Evolutionary conservation across 192 early-diverging fungal genomes (phyloP).

Genomic region (Podila epicladia): DNA sequence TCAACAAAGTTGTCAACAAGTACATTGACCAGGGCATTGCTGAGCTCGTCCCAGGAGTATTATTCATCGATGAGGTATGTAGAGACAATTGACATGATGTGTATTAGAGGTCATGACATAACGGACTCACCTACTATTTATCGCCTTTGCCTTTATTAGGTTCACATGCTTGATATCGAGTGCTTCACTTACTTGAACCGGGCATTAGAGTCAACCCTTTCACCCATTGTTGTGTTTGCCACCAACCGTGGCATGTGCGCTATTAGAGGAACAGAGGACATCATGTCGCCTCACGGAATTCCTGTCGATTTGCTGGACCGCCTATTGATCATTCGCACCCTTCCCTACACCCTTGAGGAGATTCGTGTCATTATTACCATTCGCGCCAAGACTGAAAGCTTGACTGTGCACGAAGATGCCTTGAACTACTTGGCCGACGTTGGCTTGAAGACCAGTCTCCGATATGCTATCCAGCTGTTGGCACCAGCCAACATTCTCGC

Average conservation of each 20-base stretch:
- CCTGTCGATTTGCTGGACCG: slow-evolving; percentile 97
- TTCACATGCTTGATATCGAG: slow-evolving; percentile 99
- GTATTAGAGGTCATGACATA: neutral
- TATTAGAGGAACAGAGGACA: slow-evolving; percentile 81
- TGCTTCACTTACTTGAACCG: slow-evolving; percentile 99
- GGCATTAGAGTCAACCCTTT: slow-evolving; percentile 93
- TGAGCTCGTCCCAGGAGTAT: slow-evolving; percentile 96
- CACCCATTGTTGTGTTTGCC: slow-evolving; percentile 98
- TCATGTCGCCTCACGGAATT: slow-evolving; percentile 91
- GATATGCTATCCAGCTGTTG: slow-evolving; percentile 96
- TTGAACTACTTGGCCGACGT: slow-evolving; percentile 81
- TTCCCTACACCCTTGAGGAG: slow-evolving; percentile 92
- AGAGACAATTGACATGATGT: no score
- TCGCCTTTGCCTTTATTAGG: slow-evolving; percentile 53
- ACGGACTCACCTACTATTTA: neutral
- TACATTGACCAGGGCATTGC: slow-evolving; percentile 98
- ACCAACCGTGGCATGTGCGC: slow-evolving; percentile 95
- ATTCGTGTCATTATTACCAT: slow-evolving; percentile 92
- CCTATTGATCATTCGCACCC: slow-evolving; percentile 93
- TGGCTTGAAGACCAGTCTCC: slow-evolving; percentile 89
- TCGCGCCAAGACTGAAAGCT: slow-evolving; percentile 89
- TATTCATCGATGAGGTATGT: slow-evolving; percentile 95
- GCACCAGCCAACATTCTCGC: slow-evolving; percentile 91
- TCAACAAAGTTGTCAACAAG: slow-evolving; percentile 99
- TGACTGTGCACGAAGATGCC: slow-evolving; percentile 83